Evolutionary conservation across 139 green algal genomes (phyloP), one percentile per base, ranked within the genome.

Genomic region (Chara braunii): DNA sequence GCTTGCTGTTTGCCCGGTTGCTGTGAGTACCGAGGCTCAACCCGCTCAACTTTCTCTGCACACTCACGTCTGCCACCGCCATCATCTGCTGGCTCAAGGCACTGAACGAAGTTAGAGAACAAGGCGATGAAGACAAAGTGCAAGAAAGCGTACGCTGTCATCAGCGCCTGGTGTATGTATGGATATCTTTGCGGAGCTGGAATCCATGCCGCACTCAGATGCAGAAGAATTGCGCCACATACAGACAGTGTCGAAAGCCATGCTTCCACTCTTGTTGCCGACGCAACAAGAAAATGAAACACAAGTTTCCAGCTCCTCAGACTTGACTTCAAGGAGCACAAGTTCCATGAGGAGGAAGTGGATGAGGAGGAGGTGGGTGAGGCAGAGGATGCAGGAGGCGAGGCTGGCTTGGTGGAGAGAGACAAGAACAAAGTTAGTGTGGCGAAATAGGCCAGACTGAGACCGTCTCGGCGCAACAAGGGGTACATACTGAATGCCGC

Each of bases 401-500:
- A 42, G 45, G 45, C 8, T 26, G 45, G 3, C 3, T 0, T 9
- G 45, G 2, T 37, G 18, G 3, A 66, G 3, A 55, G 37, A 24
- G 36, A 9, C 50, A 11, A n/a, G 57, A 71, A 70, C 12, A 74
- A 40, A 12, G 43, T 14, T 9, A 53, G 37, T 5, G 61, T 37
- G 2, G 67, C 67, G 23, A 70, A 7, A 59, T 94, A 94, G n/a
- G 87, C 80, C 51, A 86, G 26, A 2, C 37, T 59, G 29, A 93
- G 65, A 1, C 87, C 83, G 65, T 98, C 92, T 1, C 85, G 74
- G 32, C 79, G 60, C 1, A 98, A 84, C 52, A 98, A 79, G 0
- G 92, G 92, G 51, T 73, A 91, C 88, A 98, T 95, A 69, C 79
- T 90, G 63, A 96, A 83, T 9, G 50, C 22, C 0, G 80, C 83